phyloP scores from a whole-genome alignment of 2,329 filamentous ascomycete species.

The Colletotrichum neosansevieriae region DNA sequence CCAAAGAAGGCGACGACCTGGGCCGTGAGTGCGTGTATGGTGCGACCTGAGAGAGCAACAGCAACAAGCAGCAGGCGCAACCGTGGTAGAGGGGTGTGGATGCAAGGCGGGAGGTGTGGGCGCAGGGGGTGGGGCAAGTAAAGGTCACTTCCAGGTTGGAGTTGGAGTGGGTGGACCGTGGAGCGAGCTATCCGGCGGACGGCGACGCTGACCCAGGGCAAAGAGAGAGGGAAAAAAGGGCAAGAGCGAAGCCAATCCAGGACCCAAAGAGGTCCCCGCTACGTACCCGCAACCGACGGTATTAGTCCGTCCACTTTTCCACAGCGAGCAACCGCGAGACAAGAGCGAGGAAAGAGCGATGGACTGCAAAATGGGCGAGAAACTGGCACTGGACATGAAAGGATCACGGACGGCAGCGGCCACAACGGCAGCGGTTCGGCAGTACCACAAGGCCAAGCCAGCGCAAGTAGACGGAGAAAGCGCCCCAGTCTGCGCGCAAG shows the following conservation, averaged over 20 bases:
- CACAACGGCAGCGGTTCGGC: slow-evolving; percentile 31
- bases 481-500: not conserved
- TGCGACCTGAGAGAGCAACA: slow-evolving; percentile 13
- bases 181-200: slow-evolving; percentile 34
- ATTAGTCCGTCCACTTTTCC: slow-evolving; percentile 26
- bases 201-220: slow-evolving; percentile 32
- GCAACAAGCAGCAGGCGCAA: slow-evolving; percentile 22
- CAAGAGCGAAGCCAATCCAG: slow-evolving; percentile 22
- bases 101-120: slow-evolving; percentile 3
- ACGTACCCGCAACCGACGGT: slow-evolving; percentile 36
- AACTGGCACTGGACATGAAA: not conserved
- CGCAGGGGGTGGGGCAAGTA: not conserved
- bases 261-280: slow-evolving; percentile 31
- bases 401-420: slow-evolving; percentile 14
- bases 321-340: slow-evolving; percentile 20
- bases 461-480: not conserved
- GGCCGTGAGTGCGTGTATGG: slow-evolving; percentile 14
- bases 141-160: too few relatives aligned
- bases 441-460: slow-evolving; percentile 18
- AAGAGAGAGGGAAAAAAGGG: slow-evolving; percentile 17
- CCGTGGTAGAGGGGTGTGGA: slow-evolving; percentile 12
- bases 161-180: slow-evolving; percentile 14
- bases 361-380: not conserved
- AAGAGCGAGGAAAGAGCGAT: slow-evolving; percentile 35
- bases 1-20: slow-evolving; percentile 8